Evolutionary conservation across 345 rosid genomes (phyloP).

Genomic region (Pistacia integerrima): DNA sequence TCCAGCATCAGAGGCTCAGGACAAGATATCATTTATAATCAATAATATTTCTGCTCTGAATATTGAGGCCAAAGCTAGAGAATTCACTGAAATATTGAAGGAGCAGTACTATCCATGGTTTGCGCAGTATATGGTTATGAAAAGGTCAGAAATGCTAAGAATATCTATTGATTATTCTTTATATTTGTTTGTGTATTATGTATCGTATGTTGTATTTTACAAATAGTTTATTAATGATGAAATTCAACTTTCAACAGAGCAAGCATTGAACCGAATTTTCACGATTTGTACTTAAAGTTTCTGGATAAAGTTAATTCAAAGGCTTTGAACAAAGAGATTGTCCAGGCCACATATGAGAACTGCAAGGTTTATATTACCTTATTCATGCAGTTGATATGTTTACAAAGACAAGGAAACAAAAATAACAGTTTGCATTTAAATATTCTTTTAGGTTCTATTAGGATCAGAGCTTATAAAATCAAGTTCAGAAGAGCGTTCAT

Average conservation of each 20-base stretch:
- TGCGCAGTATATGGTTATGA: constrained; percentile 99
- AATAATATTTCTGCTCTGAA: constrained; percentile 83
- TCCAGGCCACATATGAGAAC: constrained; percentile 89
- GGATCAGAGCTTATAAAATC: constrained; percentile 98
- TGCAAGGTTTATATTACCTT: constrained; percentile 73
- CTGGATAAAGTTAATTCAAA: constrained; percentile 85
- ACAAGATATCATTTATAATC: constrained; percentile 86
- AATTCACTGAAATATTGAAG: constrained; percentile 74
- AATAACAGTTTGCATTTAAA: not conserved
- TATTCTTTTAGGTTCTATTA: constrained; percentile 73
- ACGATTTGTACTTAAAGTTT: constrained; percentile 92
- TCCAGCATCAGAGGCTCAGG: constrained; percentile 81
- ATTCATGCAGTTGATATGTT: not conserved
- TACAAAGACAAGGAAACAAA: not conserved
- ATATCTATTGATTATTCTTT: not conserved
- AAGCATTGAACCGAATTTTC: constrained; percentile 97
- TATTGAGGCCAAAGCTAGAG: constrained; percentile 82
- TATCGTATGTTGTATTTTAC: not conserved
- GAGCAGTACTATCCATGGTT: constrained; percentile 94
- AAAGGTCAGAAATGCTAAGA: constrained; percentile 52
- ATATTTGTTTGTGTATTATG: constrained; percentile 7
- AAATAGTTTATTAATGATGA: not conserved
- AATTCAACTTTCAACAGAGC: constrained; percentile 54
- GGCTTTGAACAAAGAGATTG: constrained; percentile 78
- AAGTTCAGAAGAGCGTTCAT: constrained; percentile 94